A percentile compares a stretch with the other conserved stretches of the same genome.
phyloP scores from a whole-genome alignment of 345 rosid species.

The Excoecaria agallocha region DNA sequence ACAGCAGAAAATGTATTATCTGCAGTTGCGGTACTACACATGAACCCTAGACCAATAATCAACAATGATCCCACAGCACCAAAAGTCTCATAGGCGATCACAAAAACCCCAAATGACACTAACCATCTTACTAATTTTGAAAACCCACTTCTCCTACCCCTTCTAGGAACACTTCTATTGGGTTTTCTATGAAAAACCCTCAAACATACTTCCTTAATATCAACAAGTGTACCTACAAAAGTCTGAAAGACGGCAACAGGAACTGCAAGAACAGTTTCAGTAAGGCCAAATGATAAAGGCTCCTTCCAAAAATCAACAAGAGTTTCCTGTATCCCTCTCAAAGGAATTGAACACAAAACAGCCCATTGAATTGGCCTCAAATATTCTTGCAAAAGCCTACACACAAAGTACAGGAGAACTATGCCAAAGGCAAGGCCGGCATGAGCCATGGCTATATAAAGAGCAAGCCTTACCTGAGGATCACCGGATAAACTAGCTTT shows the following conservation, averaged over 20 bases:
- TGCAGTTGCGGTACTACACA: conserved; percentile 58
- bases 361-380: conserved; percentile 96
- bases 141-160: conserved; percentile 56
- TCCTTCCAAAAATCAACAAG: conserved; percentile 83
- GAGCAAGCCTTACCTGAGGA: conserved; percentile 81
- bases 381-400: conserved; percentile 79
- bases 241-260: conserved; percentile 69
- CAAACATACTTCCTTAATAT: conserved; percentile 58
- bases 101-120: conserved; percentile 73
- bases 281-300: conserved; percentile 74
- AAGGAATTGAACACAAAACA: conserved; percentile 80
- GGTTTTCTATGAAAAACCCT: conserved; percentile 56
- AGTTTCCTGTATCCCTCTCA: conserved; percentile 82
- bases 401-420: conserved; percentile 57
- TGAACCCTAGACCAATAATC: conserved; percentile 62
- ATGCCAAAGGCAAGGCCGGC: conserved; percentile 78
- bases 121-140: conserved; percentile 70
- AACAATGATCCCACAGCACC: conserved; percentile 66
- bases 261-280: conserved; percentile 89
- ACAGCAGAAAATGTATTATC: conserved; percentile 69
- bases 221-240: conserved; percentile 67
- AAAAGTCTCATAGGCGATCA: conserved; percentile 69
- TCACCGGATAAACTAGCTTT: conserved; percentile 47
- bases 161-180: conserved; percentile 36
- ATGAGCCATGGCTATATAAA: conserved; percentile 98